A percentile compares a stretch with the other conserved stretches of the same genome.
These are phyloP conservation scores for Cladophialophora exuberans DNA, from an alignment of 2,329 filamentous ascomycete genomes.

Conservation along the genomic window DNA sequence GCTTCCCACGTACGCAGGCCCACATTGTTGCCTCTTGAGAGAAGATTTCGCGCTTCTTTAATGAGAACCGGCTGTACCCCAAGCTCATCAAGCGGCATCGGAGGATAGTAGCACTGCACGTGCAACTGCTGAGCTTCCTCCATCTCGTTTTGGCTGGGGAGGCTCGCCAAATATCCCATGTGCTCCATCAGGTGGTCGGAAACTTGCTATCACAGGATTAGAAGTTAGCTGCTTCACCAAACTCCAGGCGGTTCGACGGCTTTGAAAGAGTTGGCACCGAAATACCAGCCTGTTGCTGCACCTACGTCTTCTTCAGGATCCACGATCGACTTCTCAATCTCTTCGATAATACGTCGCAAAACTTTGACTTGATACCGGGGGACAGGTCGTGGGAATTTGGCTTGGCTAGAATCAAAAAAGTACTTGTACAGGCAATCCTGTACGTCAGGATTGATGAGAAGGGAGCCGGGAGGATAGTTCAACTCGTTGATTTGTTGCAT, in stretches of 20 bases:
- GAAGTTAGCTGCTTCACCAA: slow-evolving; percentile 21
- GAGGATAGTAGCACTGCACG: slow-evolving; percentile 31
- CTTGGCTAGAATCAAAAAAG: slow-evolving; percentile 60
- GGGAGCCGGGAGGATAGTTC: slow-evolving; percentile 62
- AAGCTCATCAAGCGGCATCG: slow-evolving; percentile 20
- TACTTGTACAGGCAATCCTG: slow-evolving; percentile 69
- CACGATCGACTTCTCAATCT: slow-evolving; percentile 73
- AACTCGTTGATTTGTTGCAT: slow-evolving; percentile 73
- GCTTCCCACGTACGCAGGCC: slow-evolving; percentile 73
- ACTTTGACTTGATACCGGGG: slow-evolving; percentile 70
- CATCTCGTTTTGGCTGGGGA: slow-evolving; percentile 66
- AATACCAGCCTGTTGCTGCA: too few relatives aligned
- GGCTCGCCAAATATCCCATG: slow-evolving; percentile 67
- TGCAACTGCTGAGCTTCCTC: slow-evolving; percentile 63
- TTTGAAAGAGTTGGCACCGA: too few relatives aligned
- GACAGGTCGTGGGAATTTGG: slow-evolving; percentile 57
- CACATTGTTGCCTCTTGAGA: slow-evolving; percentile 54
- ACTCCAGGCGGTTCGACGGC: not conserved
- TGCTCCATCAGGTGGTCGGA: slow-evolving; percentile 76
- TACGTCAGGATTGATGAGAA: slow-evolving; percentile 62
- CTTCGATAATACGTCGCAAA: slow-evolving; percentile 71
- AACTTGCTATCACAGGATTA: slow-evolving; percentile 65
- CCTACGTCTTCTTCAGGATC: slow-evolving; percentile 80
- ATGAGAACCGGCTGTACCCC: slow-evolving; percentile 28
- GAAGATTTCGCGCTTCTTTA: slow-evolving; percentile 31